These are phyloP conservation scores for Papiliotrema flavescens DNA, from an alignment of 1,284 basidiomycete species.

Conservation along the genomic window DNA sequence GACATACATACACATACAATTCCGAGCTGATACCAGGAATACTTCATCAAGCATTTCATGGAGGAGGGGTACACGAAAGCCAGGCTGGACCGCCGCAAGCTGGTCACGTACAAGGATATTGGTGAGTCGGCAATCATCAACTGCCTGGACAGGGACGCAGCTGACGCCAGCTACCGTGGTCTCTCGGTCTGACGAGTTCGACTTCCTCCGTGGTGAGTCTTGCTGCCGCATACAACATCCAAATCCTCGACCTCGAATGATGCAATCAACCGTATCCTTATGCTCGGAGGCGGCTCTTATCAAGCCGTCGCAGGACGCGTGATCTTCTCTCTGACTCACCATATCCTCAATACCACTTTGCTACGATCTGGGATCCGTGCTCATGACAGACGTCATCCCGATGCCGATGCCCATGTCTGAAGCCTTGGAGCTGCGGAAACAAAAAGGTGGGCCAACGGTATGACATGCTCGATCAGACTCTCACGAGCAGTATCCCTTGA, in stretches of 20 bases:
- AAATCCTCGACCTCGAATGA: no score
- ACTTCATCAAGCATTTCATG: constrained; percentile 50
- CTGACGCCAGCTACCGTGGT: constrained; percentile 31
- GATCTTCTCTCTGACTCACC: constrained; percentile 48
- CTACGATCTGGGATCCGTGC: not conserved
- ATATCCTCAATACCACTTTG: not conserved
- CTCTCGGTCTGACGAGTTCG: constrained; percentile 41
- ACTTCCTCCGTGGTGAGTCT: constrained; percentile 43
- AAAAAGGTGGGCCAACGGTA: constrained; percentile 31
- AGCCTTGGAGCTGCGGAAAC: constrained; percentile 36
- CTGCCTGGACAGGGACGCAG: not conserved
- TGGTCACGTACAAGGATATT: constrained; percentile 50
- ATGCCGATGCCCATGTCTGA: constrained; percentile 40
- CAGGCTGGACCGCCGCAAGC: constrained; percentile 46
- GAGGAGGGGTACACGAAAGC: constrained; percentile 48
- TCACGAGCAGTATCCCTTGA: constrained; percentile 11
- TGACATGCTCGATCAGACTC: no score
- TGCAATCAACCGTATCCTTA: constrained; percentile 33
- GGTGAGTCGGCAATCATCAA: constrained; percentile 18
- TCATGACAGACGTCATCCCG: constrained; percentile 39
- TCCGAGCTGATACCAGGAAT: constrained; percentile 34
- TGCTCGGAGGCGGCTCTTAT: constrained; percentile 9
- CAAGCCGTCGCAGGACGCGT: constrained; percentile 22
- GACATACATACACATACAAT: constrained; percentile 11
- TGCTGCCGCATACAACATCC: not conserved